phyloP scores from a whole-genome alignment of 768 basidiomycete species.

The Nevesoporus exiguus region DNA sequence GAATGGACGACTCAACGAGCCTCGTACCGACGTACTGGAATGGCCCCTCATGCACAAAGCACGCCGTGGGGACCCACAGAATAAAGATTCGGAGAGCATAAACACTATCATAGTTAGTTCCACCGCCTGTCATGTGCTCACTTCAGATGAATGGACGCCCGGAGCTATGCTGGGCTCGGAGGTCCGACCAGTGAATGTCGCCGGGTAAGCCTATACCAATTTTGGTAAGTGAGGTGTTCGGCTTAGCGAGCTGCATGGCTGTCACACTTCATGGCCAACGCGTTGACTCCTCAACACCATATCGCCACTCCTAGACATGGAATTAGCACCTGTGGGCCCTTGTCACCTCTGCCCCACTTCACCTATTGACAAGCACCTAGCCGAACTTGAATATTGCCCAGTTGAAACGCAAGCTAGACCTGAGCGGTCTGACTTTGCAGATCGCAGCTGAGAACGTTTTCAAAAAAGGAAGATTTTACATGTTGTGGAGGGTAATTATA shows the following conservation, averaged over 20 bases:
- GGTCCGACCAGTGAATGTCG: background rate
- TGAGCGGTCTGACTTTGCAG: slow-evolving; percentile 21
- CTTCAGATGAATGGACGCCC: background rate
- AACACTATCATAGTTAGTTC: background rate
- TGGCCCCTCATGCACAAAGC: background rate
- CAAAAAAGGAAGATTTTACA: slow-evolving; percentile 20
- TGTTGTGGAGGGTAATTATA: slow-evolving; percentile 27
- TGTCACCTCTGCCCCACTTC: background rate
- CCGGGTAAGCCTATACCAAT: slow-evolving; percentile 5
- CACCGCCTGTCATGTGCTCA: background rate
- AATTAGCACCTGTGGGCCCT: slow-evolving; percentile 32
- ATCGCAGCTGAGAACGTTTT: slow-evolving; percentile 6
- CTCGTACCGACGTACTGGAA: slow-evolving; percentile 12
- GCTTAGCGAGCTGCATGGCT: slow-evolving; percentile 8
- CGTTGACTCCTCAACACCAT: slow-evolving; percentile 17
- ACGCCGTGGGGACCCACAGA: slow-evolving; percentile 7
- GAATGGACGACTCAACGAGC: too few relatives aligned
- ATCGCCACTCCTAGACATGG: slow-evolving; percentile 14
- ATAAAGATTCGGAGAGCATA: background rate
- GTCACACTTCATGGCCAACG: slow-evolving; percentile 7
- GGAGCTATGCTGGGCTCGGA: background rate
- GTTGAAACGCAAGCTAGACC: slow-evolving; percentile 25
- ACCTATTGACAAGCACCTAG: slow-evolving; percentile 12
- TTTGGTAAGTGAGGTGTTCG: slow-evolving; percentile 21
- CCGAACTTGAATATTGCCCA: slow-evolving; percentile 17